Base-by-base conservation (phyloP, 805 yeast genomes). In the Blastobotrys americana region DNA sequence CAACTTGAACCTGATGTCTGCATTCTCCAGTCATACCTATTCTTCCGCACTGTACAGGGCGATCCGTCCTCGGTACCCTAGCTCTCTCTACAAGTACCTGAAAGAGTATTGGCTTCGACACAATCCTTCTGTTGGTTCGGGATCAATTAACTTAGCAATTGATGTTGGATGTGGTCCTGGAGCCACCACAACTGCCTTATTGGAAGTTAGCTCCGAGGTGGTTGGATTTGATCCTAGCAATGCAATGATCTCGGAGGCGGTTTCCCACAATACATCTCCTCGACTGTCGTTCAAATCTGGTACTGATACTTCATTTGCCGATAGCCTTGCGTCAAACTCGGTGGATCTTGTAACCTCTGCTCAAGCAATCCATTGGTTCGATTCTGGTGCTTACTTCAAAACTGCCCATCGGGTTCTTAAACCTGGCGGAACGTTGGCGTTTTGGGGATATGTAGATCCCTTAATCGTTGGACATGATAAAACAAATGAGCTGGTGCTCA, bases 101-200 rank as follows among this genome's bases (percentile, higher is more conserved):
- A 37, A 60, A 5, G 45, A 51, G 1, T 78, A 71, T 55, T 79
- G 76, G 56, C 57, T 58, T 13, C 63, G 60, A 3, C 59, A 53
- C 2, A 52, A 51, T 5, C 46, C 50, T n/a, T 54, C 53, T 3
- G 39, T 52, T 5, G 49, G 55, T 1, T 13, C 10, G 8, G 10
- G 10, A 25, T n/a, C n/a, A n/a, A n/a, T n/a, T n/a, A 42, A 58
- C 1, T 48, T 67, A n/a, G 74, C 78, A 2, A 58, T 84, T 9
- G 96, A 87, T 63, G 64, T 82, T 3, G 95, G 93, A 0, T 82
- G 88, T 60, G 95, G 95, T 0, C 76, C 93, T 0, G 94, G 94
- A 0, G 78, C 78, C 49, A 90, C 82, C 1, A 73, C 89, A 0
- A 68, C 72, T 46, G 76, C 77, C 35, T 56, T 81, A 31, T 53